These are phyloP conservation scores for Cerioporus squamosus DNA, from an alignment of 1,284 basidiomycete species.

Conservation along the genomic window DNA sequence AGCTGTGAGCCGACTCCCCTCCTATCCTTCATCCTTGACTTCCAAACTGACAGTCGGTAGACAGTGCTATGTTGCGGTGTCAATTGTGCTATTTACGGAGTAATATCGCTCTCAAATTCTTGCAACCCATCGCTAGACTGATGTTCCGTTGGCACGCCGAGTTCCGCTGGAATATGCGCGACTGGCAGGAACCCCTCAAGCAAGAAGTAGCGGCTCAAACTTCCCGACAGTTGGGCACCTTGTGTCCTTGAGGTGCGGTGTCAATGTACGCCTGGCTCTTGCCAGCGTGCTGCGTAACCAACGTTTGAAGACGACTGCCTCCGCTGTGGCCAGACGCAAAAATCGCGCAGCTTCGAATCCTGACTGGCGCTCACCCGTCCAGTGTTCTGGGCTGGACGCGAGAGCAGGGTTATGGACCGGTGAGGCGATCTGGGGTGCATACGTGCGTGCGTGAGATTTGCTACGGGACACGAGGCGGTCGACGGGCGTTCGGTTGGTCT, in stretches of 20 bases:
- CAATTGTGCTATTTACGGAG: background rate
- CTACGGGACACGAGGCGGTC: background rate
- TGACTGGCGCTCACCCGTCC: background rate
- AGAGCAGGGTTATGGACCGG: background rate
- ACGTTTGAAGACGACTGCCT: background rate
- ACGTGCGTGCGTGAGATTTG: background rate
- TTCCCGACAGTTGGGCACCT: background rate
- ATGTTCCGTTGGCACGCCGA: too few species aligned
- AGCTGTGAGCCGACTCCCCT: slow-evolving; percentile 1
- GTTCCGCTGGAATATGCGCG: background rate
- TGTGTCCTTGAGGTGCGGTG: background rate
- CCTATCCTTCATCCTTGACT: background rate
- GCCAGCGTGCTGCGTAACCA: background rate
- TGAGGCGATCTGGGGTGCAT: background rate
- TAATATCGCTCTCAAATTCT: background rate
- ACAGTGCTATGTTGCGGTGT: background rate
- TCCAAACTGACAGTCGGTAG: background rate
- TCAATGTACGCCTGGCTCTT: background rate
- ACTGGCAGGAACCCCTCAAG: background rate
- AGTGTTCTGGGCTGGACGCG: background rate
- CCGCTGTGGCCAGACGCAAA: background rate
- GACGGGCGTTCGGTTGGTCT: background rate
- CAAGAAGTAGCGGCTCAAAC: background rate
- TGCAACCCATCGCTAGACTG: too few species aligned
- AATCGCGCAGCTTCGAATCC: background rate